Percentiles rank a stretch among this genome's conserved stretches.
These are phyloP conservation scores for Trichophyton benhamiae DNA, from an alignment of 2,329 filamentous ascomycete species.

Conservation along the genomic window DNA sequence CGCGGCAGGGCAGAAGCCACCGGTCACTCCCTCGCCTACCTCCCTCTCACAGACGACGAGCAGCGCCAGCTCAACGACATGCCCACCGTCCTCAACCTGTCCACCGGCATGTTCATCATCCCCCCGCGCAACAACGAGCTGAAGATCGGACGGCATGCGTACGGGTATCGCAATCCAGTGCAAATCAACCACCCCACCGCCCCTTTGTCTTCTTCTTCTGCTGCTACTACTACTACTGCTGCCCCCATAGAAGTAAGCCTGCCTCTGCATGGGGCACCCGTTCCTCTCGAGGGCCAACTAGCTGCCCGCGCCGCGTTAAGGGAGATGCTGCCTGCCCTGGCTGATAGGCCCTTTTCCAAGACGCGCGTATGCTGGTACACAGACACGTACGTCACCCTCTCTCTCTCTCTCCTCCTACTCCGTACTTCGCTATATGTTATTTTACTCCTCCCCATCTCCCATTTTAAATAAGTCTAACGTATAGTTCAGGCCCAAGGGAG, in stretches of 20 bases:
- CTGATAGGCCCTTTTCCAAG: slow-evolving; percentile 47
- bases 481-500: slow-evolving; percentile 41
- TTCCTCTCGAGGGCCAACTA: slow-evolving; percentile 45
- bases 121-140: slow-evolving; percentile 45
- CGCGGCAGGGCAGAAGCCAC: slow-evolving; percentile 65
- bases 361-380: slow-evolving; percentile 65
- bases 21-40: slow-evolving; percentile 68
- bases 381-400: slow-evolving; percentile 46
- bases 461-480: neutral
- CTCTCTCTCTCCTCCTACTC: no score
- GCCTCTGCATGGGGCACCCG: slow-evolving; percentile 25
- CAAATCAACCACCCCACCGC: slow-evolving; percentile 18
- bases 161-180: slow-evolving; percentile 47
- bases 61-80: slow-evolving; percentile 50
- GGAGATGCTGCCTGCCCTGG: slow-evolving; percentile 50
- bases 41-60: slow-evolving; percentile 61
- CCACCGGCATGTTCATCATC: slow-evolving; percentile 43
- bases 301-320: slow-evolving; percentile 50
- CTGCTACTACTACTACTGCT: no score
- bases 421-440: no score
- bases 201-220: neutral
- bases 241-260: slow-evolving; percentile 24
- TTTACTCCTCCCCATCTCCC: neutral
- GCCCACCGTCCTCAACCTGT: slow-evolving; percentile 48
- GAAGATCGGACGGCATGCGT: slow-evolving; percentile 58